phyloP scores from a whole-genome alignment of 2,329 filamentous ascomycete species.

The Madurella fahalii region DNA sequence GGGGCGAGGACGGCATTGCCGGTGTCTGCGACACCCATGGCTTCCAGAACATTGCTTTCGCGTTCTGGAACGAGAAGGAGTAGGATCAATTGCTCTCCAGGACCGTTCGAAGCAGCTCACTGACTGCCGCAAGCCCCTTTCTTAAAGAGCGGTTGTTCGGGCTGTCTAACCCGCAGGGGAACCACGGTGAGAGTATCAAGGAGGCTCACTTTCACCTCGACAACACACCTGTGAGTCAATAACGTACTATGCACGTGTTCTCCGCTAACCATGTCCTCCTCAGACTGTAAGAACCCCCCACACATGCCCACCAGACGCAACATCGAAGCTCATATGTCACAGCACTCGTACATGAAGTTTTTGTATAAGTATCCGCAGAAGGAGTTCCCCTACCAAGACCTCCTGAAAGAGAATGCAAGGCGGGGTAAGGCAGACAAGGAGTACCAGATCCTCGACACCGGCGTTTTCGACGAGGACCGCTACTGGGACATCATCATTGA shows the following conservation, averaged over 20 bases:
- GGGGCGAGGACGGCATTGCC: slow-evolving; percentile 96
- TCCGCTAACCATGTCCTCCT: slow-evolving; percentile 27
- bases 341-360: slow-evolving; percentile 99
- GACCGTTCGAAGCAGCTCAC: slow-evolving; percentile 18
- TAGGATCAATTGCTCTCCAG: slow-evolving; percentile 36
- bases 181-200: slow-evolving; percentile 95
- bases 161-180: slow-evolving; percentile 91
- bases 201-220: slow-evolving; percentile 95
- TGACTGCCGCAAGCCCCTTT: slow-evolving; percentile 64
- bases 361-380: slow-evolving; percentile 96
- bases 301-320: neutral
- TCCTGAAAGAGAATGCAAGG: slow-evolving; percentile 77
- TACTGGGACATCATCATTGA: slow-evolving; percentile 99
- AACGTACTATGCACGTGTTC: slow-evolving; percentile 5
- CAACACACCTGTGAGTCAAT: slow-evolving; percentile 67
- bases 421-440: slow-evolving; percentile 74
- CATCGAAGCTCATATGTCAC: slow-evolving; percentile 22
- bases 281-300: slow-evolving; percentile 41
- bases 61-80: slow-evolving; percentile 98
- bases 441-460: slow-evolving; percentile 89
- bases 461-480: slow-evolving; percentile 77
- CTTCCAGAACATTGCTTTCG: slow-evolving; percentile 86
- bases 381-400: slow-evolving; percentile 85
- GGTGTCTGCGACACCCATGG: slow-evolving; percentile 90
- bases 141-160: slow-evolving; percentile 94